These are phyloP conservation scores for Suillus placidus DNA, from an alignment of 768 basidiomycete species.

Conservation along the genomic window DNA sequence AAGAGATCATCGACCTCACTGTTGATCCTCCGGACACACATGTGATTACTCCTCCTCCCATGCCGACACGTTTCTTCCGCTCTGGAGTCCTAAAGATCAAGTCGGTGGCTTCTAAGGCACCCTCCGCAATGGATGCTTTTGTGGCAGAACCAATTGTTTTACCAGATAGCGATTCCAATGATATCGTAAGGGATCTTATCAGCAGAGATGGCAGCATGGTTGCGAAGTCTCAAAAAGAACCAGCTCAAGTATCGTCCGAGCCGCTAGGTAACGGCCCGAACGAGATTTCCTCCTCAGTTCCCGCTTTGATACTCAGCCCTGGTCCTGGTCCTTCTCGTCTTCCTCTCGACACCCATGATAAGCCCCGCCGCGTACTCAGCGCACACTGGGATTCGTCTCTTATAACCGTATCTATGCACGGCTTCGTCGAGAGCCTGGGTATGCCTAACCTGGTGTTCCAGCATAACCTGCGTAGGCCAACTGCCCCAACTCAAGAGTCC, in stretches of 20 bases:
- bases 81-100: slow-evolving; percentile 27
- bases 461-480: slow-evolving; percentile 23
- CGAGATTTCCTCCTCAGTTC: background rate
- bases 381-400: slow-evolving; percentile 17
- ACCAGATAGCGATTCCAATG: background rate
- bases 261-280: no score
- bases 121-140: background rate
- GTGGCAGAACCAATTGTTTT: background rate
- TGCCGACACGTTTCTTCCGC: slow-evolving; percentile 22
- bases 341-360: slow-evolving; percentile 38
- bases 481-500: slow-evolving; percentile 29
- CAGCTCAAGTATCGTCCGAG: background rate
- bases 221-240: background rate
- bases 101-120: slow-evolving; percentile 7
- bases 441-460: slow-evolving; percentile 20
- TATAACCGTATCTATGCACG: slow-evolving; percentile 42
- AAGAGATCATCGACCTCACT: slow-evolving; percentile 16
- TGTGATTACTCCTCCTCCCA: slow-evolving; percentile 19
- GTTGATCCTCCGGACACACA: slow-evolving; percentile 6
- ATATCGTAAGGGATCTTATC: background rate
- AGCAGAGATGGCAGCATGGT: background rate
- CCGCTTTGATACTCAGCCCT: slow-evolving; percentile 1
- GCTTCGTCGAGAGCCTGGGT: slow-evolving; percentile 38
- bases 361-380: slow-evolving; percentile 41
- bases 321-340: slow-evolving; percentile 14